Base-by-base conservation (phyloP, 768 basidiomycete species). In the Boletus sp. region DNA sequence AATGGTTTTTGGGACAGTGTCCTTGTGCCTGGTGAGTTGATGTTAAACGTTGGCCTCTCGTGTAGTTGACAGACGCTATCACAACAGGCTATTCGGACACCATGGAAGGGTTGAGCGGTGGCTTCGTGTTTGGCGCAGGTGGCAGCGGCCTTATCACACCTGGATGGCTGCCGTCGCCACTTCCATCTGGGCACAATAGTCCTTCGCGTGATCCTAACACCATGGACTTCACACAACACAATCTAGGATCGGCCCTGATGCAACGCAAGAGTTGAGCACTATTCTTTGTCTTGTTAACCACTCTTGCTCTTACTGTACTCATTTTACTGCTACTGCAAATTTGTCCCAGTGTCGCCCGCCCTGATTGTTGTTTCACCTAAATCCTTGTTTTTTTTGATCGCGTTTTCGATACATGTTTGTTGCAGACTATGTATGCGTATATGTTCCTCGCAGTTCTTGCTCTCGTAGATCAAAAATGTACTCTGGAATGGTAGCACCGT, bases 1-100 rank as follows among this genome's bases (percentile, higher is more conserved):
- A 83, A 78, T 56, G 84, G 83, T 41, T 94, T 94, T 71, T 94
- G 92, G 92, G 92, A 93, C 71, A 92, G 81, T 62, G 84, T 93
- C 65, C 81, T 94, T 36, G 87, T 94, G 28, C 92, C 92, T 59
- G 92, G 90, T 90, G 66, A 55, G 85, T 78, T 45, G 42, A 40
- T 46, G 9, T 35, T 20, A 14, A 40, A 47, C 1, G 2, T 47
- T 37, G 41, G 42, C 46, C 17, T 54, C 37, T 50, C 14, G 37
- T 35, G 11, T 50, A 4, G 54, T 49, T 57, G 47, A 55, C 45
- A n/a, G 58, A 44, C 55, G 30, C 29, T 35, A 28, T 58, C 20
- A 52, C 20, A 41, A 42, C 58, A 92, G 91, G 92, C 4, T 93
- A 90, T 65, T 82, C 83, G 41, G 89, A 89, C 62, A 80, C 86